phyloP scores from a whole-genome alignment of 768 basidiomycete species.

The Boletus sp. region DNA sequence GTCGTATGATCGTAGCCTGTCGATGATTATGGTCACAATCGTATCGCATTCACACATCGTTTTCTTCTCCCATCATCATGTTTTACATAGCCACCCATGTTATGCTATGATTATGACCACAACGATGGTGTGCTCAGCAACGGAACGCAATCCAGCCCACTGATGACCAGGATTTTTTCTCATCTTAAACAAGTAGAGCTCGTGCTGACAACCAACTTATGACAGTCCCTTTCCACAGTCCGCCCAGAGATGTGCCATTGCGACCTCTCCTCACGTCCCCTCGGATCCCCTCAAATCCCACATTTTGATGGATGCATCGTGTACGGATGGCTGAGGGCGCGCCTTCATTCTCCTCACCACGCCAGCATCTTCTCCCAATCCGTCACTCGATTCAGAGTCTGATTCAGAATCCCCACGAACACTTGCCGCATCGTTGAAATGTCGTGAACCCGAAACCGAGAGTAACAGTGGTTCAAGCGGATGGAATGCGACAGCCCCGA shows the following conservation, averaged over 20 bases:
- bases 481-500: constrained; percentile 73
- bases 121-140: neutral
- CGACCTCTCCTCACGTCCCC: neutral
- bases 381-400: constrained; percentile 16
- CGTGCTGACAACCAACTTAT: neutral
- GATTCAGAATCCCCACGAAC: constrained; percentile 9
- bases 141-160: neutral
- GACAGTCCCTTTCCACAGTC: neutral
- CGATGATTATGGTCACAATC: constrained; percentile 13
- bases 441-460: constrained; percentile 76
- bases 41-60: constrained; percentile 3
- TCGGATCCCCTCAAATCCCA: constrained; percentile 18
- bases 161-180: neutral
- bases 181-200: neutral
- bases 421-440: constrained; percentile 40
- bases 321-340: constrained; percentile 16
- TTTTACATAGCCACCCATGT: constrained; percentile 16
- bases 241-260: neutral
- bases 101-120: constrained; percentile 23
- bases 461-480: constrained; percentile 56
- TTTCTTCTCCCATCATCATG: constrained; percentile 5
- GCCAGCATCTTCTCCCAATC: neutral
- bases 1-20: constrained; percentile 65
- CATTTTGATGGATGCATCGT: constrained; percentile 27
- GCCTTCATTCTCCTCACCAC: constrained; percentile 7